Evolutionary conservation across 75 land plant genomes (phyloP), one percentile per base, ranked within the genome.

Genomic region (Selaginella moellendorffii): DNA sequence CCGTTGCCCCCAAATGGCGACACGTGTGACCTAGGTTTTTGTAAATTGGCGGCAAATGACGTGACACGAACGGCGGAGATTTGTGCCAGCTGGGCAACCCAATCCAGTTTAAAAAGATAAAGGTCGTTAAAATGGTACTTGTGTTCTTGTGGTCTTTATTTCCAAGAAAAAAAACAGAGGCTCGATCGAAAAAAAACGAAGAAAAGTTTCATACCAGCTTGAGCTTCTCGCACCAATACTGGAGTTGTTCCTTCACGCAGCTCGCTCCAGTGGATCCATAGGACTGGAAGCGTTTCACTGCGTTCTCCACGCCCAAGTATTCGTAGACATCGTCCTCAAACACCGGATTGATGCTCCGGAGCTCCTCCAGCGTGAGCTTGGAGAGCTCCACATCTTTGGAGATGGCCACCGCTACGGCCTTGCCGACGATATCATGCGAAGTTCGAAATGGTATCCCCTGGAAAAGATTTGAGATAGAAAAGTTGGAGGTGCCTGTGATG

Each of bases 361-460:
- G 62, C 46, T 88, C 82, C 27, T 79, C 80, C 23, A 93, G 74
- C 29, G 72, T 72, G 12, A 93, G 74, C 14, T 89, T 74, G 63
- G 74, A 36, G 10, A 93, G 88, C 59, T 80, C 73, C 29, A 81
- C 82, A 24, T 67, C 61, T 60, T 78, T 89, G 20, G 80, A 65
- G 1, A 89, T 65, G 61, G 87, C 82, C 30, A 82, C 51, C 0
- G 96, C 98, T 66, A 93, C 98, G 27, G 85, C 69, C 71, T 72
- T 79, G 69, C 98, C 98, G 31, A 89, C 98, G 28, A 93, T 85
- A 20, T 93, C 98, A 80, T 93, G 98, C 52, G 87, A 79, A 46
- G 96, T 89, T 46, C 98, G 85, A 65, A 93, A 93, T 2, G 98
- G 90, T 1, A 89, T 65, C 26, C 87, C 87, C 98, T 93, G 83